These are phyloP conservation scores for Aspergillus hortae DNA, from an alignment of 2,329 filamentous ascomycete species.

Conservation along the genomic window DNA sequence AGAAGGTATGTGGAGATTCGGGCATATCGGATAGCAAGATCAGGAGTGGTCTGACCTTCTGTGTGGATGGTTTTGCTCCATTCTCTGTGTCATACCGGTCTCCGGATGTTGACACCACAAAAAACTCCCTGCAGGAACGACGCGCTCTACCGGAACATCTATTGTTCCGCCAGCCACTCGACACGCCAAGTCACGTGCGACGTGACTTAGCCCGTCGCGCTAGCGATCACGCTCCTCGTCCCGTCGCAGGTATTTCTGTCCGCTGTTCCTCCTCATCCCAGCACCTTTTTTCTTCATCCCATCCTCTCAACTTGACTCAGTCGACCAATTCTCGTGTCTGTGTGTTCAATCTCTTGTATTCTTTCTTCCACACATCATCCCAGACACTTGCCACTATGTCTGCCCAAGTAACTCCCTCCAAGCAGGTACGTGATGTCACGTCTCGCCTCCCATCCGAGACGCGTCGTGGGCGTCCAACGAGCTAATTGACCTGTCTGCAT, in stretches of 20 bases:
- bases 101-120: slow-evolving; percentile 2
- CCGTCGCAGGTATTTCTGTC: slow-evolving; percentile 32
- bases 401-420: slow-evolving; percentile 69
- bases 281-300: slow-evolving; percentile 24
- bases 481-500: slow-evolving; percentile 37
- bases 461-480: slow-evolving; percentile 27
- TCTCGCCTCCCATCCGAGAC: slow-evolving; percentile 27
- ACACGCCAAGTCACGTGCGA: slow-evolving; percentile 36
- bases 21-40: slow-evolving; percentile 9
- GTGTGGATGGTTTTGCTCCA: neutral
- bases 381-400: slow-evolving; percentile 57
- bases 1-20: neutral
- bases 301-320: slow-evolving; percentile 14
- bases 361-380: slow-evolving; percentile 25
- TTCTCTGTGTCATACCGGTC: slow-evolving; percentile 1
- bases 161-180: slow-evolving; percentile 13
- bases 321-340: slow-evolving; percentile 18
- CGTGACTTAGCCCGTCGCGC: slow-evolving; percentile 39
- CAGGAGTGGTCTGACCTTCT: slow-evolving; percentile 16
- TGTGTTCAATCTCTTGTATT: slow-evolving; percentile 14
- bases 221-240: slow-evolving; percentile 31
- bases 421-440: slow-evolving; percentile 58
- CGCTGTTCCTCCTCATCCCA: slow-evolving; percentile 18
- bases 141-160: slow-evolving; percentile 5
- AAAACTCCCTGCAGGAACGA: slow-evolving; percentile 4